Evolutionary conservation across 805 yeast genomes (phyloP), one percentile per base, ranked within the genome.

Genomic region (Saturnispora dispora): DNA sequence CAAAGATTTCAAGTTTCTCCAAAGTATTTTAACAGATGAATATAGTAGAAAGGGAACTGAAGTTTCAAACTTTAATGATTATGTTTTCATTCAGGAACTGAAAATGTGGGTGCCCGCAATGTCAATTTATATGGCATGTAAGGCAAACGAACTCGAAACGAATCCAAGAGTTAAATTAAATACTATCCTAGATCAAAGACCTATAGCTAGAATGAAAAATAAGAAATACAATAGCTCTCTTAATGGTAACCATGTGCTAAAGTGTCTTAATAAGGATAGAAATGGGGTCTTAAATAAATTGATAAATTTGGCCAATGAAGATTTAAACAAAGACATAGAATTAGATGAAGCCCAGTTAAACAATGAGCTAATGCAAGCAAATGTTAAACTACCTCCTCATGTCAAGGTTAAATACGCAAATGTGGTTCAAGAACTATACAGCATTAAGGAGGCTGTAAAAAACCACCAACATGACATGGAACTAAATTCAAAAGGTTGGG

Each of bases 11-110:
- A 27, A 32, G 4, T 33, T 50, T 22, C 9, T 53, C 3, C 43
- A 28, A 25, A 17, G 20, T 4, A 32, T 43, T 4, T 36, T 55
- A 23, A 43, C 36, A 18, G 47, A 22, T 13, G 58, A 55, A 37
- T 55, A 55, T 41, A 15, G 22, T 4, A 9, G 6, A 4, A 37
- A 18, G 6, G 32, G 52, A 5, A 7, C 47, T 3, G 40, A 25
- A 17, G 20, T 25, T 11, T 22, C 40, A 13, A 41, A 39, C 11
- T 47, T 44, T 37, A 50, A 51, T 5, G 22, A 41, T 17, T 53
- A 49, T 37, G n/a, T 53, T 4, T 55, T 40, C 27, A 15, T 28
- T 22, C 47, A 53, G 39, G 32, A 28, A 4, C 25, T 55, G 13
- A 28, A 37, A 18, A 45, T 49, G 33, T 45, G 51, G 40, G 39